Evolutionary conservation across 2,329 filamentous ascomycete species (phyloP), one percentile per base, ranked within the genome.

Genomic region (Ophiocordyceps camponoti-rufipedis): DNA sequence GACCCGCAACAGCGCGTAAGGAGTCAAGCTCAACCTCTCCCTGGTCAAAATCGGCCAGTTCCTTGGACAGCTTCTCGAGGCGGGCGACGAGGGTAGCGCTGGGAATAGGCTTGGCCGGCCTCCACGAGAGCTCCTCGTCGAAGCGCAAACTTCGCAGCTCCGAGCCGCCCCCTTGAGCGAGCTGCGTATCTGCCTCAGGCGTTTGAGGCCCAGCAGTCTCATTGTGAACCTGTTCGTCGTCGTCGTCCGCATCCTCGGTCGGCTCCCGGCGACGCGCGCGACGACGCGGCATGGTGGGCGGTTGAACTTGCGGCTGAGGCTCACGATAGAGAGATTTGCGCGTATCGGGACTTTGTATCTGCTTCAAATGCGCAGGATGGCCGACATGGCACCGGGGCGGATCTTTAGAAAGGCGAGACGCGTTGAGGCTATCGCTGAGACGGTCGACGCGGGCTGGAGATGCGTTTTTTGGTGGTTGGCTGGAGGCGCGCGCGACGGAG

Each of bases 111-210:
- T 85, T 91, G 48, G 89, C 91, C 41, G 88, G 85, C 58, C 83
- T 83, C 85, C 91, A 95, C 59, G 86, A 85, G 47, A 98, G 70
- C 51, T 85, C 72, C 58, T 95, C 80, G 56, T 88, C 77, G 71
- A 96, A 96, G 53, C 78, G 68, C 43, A 98, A 75, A 47, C 61
- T 64, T 41, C 53, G 56, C 48, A 56, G 51, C 45, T 60, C 57
- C 12, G n/a, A 9, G 23, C 14, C 23, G 35, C 28, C 38, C 9
- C 12, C 3, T n/a, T 19, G 23, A n/a, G 23, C 28, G 12, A n/a
- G 44, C 16, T 32, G 33, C 43, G 5, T 31, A 12, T 31, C 32
- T 19, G 11, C 18, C 18, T 7, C 54, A 53, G n/a, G 47, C 53
- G 18, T 52, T 47, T n/a, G 31, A 13, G 32, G 13, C 28, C 52